Percentiles rank a stretch among this genome's conserved stretches.
Conservation (phyloP, 768 basidiomycete genomes). For the Naematelia encephala region DNA sequence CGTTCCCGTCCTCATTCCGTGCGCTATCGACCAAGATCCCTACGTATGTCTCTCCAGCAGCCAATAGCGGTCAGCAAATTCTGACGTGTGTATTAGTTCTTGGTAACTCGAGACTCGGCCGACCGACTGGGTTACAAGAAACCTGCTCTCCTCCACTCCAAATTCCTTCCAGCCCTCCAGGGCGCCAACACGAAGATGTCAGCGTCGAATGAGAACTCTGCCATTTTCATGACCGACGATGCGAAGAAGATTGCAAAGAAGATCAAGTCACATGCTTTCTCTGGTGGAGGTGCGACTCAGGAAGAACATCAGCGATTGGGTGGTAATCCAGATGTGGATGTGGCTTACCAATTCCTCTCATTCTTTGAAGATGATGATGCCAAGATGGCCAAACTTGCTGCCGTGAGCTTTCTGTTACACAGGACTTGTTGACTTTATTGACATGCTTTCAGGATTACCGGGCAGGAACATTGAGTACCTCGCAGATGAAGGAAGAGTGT, state of each 20-base stretch:
- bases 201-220: constrained; percentile 85
- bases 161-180: constrained; percentile 97
- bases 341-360: constrained; percentile 86
- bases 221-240: constrained; percentile 95
- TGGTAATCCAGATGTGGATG: constrained; percentile 91
- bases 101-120: constrained; percentile 92
- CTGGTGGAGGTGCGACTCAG: constrained; percentile 90
- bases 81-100: constrained; percentile 64
- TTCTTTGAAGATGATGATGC: constrained; percentile 96
- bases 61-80: neutral
- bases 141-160: constrained; percentile 84
- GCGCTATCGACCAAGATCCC: constrained; percentile 83
- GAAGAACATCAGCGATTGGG: constrained; percentile 86
- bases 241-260: constrained; percentile 94
- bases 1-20: constrained; percentile 91
- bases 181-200: constrained; percentile 99
- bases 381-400: constrained; percentile 70
- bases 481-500: constrained; percentile 84
- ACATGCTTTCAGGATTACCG: constrained; percentile 73
- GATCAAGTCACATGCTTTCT: constrained; percentile 92
- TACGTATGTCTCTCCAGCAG: constrained; percentile 31
- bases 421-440: neutral
- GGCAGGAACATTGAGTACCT: constrained; percentile 77
- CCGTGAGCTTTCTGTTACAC: constrained; percentile 56
- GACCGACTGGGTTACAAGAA: constrained; percentile 92